phyloP scores from a whole-genome alignment of 2,329 filamentous ascomycete genomes.

The Cordyceps farinosa region DNA sequence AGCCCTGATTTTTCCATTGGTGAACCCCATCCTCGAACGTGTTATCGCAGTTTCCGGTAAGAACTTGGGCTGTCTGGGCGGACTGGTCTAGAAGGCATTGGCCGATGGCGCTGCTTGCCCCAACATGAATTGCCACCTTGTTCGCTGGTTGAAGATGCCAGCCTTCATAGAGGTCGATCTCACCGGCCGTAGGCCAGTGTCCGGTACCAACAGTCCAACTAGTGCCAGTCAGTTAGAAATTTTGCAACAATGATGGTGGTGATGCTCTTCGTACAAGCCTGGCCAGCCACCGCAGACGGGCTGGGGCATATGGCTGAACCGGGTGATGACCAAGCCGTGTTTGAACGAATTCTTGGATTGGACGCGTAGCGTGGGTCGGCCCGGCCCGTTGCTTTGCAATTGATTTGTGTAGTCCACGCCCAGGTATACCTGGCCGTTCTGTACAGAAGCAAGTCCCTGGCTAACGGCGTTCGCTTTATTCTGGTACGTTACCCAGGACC shows the following conservation, averaged over 20 bases:
- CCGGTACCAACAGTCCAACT: conserved; percentile 42
- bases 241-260: neutral
- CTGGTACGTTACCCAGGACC: conserved; percentile 58
- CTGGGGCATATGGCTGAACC: conserved; percentile 63
- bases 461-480: conserved; percentile 27
- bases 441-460: conserved; percentile 29
- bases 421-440: conserved; percentile 31
- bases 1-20: conserved; percentile 8
- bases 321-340: conserved; percentile 61
- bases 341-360: conserved; percentile 57
- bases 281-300: conserved; percentile 66
- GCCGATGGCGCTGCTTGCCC: conserved; percentile 25
- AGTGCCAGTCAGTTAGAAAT: neutral
- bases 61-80: conserved; percentile 25
- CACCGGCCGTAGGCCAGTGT: conserved; percentile 48
- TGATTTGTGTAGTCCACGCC: conserved; percentile 29
- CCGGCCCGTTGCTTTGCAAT: conserved; percentile 18
- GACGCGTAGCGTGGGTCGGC: conserved; percentile 55
- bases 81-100: conserved; percentile 27
- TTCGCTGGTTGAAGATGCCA: conserved; percentile 53
- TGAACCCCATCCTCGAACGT: neutral
- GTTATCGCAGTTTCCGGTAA: conserved; percentile 16
- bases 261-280: conserved; percentile 45
- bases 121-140: conserved; percentile 54
- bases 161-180: conserved; percentile 63